Base-by-base conservation (phyloP, 352 stramenopile species). In the Globisporangium cylindrosporum region DNA sequence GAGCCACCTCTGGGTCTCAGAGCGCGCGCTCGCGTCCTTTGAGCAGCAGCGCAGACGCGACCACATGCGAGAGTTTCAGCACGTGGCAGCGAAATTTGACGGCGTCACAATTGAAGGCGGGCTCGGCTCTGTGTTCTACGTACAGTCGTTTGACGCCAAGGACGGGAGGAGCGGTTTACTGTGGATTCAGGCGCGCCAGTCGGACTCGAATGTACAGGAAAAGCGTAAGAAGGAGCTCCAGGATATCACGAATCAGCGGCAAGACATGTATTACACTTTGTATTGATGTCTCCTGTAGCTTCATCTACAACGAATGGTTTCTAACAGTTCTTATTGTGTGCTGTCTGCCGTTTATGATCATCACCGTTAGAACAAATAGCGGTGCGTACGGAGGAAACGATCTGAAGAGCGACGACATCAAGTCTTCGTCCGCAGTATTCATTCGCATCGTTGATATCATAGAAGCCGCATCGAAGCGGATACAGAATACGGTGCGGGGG, bases 161-260 rank as follows among this genome's bases (percentile, higher is more conserved):
- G 57, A 15, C 0, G 60, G 69, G 12, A 57, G 69, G 18, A 67
- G 81, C 41, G 80, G 81, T 1, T 34, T 92, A 32, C 64, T 89
- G 58, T 92, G 84, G 84, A 41, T 86, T 9, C 84, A 91, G 67
- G 64, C 78, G 43, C 34, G 61, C 22, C 63, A 74, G 51, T 82
- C 77, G 14, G 84, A 91, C 70, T 89, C 77, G 43, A 77, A 89
- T 46, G 82, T 76, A 15, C 74, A 84, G 57, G 68, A 81, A 48
- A 51, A 64, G 25, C 80, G 82, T 56, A 86, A 78, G 68, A 80
- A 82, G 60, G 73, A 84, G 73, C 75, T 92, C 55, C 75, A 81
- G 67, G 79, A 88, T 61, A 86, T 91, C 36, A 85, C 78, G 12
- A 88, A 80, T 58, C 68, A 67, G 38, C 34, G 57, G 57, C 68